Base-by-base conservation (phyloP, 306 rosid species). In the Biancaea sappan region DNA sequence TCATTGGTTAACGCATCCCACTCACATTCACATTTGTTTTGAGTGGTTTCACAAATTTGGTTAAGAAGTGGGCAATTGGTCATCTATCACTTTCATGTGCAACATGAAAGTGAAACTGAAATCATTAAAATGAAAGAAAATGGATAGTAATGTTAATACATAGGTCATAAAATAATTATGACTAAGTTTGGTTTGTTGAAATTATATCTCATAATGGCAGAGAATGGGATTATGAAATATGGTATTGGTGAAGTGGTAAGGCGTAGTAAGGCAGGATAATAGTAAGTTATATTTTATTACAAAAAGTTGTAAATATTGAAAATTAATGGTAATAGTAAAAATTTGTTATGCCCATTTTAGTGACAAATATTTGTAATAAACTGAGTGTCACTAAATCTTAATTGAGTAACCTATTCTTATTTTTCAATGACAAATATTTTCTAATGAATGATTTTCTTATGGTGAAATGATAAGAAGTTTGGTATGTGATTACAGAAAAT, bases 171-270 rank as follows among this genome's bases (percentile, higher is more conserved):
- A 48, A 52, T 59, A 68, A 69, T 77, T 19, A 77, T 69, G 19
- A 29, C 54, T 47, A 58, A 34, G 68, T 47, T 69, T 22, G 81
- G 71, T 77, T 69, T 59, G 71, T 77, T 47, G 76, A 77, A 77
- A 8, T 53, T 14, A 52, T 37, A 22, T 25, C 26, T 24, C 13
- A 5, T 3, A 41, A 40, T 65, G 51, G 32, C 19, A 13, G 14
- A 4, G 22, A 3, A 2, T 11, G 18, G 6, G 37, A 41, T 66
- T 31, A 32, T 31, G 14, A 13, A 59, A 31, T n/a, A 26, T 14
- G 0, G 3, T 14, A 57, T 19, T n/a, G 41, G 41, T 29, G 3
- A 24, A 28, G 12, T 58, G 38, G 22, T 58, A 29, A 6, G 12
- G 38, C 64, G 8, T 58, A 22, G 14, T 4, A 28, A 24, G 15